Evolutionary conservation across 179 eudicot species (phyloP), one percentile per base, ranked within the genome.

Genomic region (Amaranthus tricolor): DNA sequence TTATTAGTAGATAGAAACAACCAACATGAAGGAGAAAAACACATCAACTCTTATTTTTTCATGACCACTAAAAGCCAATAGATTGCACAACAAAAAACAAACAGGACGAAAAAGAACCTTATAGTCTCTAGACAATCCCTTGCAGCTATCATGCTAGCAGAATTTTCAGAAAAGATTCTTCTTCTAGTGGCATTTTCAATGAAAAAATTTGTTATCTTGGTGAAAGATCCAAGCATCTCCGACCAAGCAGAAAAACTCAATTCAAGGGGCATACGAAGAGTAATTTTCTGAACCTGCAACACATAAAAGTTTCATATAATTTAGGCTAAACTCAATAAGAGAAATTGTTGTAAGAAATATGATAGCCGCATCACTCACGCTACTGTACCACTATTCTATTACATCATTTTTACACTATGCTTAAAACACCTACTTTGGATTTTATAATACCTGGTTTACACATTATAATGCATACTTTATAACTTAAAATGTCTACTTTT

Each of bases 91-190:
- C 60, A 21, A 50, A 62, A 15, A 64, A 21, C 9, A 51, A 56
- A 43, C 31, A 16, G 60, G n/a, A 55, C 62, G 24, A 66, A 62
- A 80, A 76, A 44, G 40, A 75, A 92, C 99, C 96, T 87, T 58
- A 78, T 49, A 57, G 86, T 83, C 77, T 93, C 97, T 65, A 93
- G 82, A 78, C 93, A 90, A 52, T 87, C 84, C 72, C 79, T 84
- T 19, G 85, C 70, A 74, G 94, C 91, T 83, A 76, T 85, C 70
- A 85, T 68, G 56, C 79, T 78, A 60, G 65, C 60, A 72, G 74
- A 83, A 81, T 81, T 78, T 75, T 81, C 90, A 20, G 82, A 74
- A 13, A 66, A 51, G 15, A 19, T 24, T 19, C 75, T 74, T 75
- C 75, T 81, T 57, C 54, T 74, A 50, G 74, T 76, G 63, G 68